Evolutionary conservation across 768 basidiomycete species (phyloP).

Genomic region (Termitomyces sp.): DNA sequence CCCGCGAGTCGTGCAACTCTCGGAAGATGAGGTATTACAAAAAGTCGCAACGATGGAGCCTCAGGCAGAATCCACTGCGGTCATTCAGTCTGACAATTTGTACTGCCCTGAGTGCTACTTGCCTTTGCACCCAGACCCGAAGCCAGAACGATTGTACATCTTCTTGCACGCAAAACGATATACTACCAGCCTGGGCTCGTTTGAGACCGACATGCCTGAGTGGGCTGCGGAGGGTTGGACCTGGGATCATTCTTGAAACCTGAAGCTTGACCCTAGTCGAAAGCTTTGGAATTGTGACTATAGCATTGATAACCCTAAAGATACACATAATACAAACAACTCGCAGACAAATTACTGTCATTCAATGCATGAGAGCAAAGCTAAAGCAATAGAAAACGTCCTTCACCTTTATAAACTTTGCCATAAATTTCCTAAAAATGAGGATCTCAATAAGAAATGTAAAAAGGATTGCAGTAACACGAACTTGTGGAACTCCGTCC

Average conservation of each 20-base stretch:
- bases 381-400: not conserved
- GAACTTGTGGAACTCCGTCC: constrained; percentile 92
- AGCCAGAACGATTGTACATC: constrained; percentile 88
- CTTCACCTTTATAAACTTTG: constrained; percentile 80
- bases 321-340: constrained; percentile 9
- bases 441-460: not conserved
- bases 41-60: constrained; percentile 33
- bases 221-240: constrained; percentile 79
- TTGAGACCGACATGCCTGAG: constrained; percentile 81
- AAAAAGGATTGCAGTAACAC: constrained; percentile 20
- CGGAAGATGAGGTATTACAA: constrained; percentile 43
- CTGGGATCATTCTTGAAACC: constrained; percentile 43
- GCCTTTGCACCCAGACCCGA: constrained; percentile 90
- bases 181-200: constrained; percentile 75
- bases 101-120: constrained; percentile 92
- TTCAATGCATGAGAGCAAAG: not conserved
- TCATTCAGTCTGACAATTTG: constrained; percentile 33
- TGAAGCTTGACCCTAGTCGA: not conserved
- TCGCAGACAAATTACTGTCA: constrained; percentile 3
- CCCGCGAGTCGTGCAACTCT: constrained; percentile 31
- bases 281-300: not conserved
- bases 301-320: constrained; percentile 8
- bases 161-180: constrained; percentile 91
- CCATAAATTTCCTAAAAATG: constrained; percentile 76
- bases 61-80: constrained; percentile 30